phyloP scores from a whole-genome alignment of 805 yeast species.

The Candida silvicultrix region DNA sequence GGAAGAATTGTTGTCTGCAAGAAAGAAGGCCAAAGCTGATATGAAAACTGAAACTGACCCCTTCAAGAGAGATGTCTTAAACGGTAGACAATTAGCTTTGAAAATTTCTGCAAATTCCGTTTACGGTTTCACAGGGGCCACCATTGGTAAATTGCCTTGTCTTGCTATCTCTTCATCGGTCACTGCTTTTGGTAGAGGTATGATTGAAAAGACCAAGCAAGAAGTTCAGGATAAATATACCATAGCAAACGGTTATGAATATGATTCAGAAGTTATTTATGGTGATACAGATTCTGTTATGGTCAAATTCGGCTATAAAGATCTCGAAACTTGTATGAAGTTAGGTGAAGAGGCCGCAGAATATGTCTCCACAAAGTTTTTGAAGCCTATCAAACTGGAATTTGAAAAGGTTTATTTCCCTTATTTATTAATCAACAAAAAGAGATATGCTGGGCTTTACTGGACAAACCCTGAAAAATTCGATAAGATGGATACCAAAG shows the following conservation, averaged over 20 bases:
- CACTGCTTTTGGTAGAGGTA: slow-evolving; percentile 92
- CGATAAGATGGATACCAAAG: slow-evolving; percentile 97
- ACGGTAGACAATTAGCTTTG: slow-evolving; percentile 95
- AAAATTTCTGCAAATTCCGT: slow-evolving; percentile 98
- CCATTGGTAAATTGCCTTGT: slow-evolving; percentile 95
- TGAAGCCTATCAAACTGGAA: slow-evolving; percentile 86
- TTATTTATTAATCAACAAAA: slow-evolving; percentile 86
- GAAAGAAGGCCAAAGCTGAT: slow-evolving; percentile 89
- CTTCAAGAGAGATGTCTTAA: slow-evolving; percentile 84
- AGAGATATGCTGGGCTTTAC: slow-evolving; percentile 93
- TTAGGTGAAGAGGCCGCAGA: slow-evolving; percentile 94
- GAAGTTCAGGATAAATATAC: slow-evolving; percentile 78
- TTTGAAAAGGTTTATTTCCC: slow-evolving; percentile 97
- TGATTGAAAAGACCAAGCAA: slow-evolving; percentile 89
- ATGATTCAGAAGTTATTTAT: slow-evolving; percentile 85
- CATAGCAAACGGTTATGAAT: slow-evolving; percentile 75
- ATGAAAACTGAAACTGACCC: slow-evolving; percentile 92
- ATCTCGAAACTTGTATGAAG: slow-evolving; percentile 78
- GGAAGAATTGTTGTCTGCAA: slow-evolving; percentile 81
- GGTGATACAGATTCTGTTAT: slow-evolving; percentile 99
- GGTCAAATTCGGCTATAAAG: slow-evolving; percentile 90
- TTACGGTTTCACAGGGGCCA: slow-evolving; percentile 98
- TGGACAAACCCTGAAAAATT: slow-evolving; percentile 92
- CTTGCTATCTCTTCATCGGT: slow-evolving; percentile 92
- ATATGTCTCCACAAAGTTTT: slow-evolving; percentile 70